Conservation (phyloP, 208 protist genomes). For the Acanthamoeba culbertsoni region DNA sequence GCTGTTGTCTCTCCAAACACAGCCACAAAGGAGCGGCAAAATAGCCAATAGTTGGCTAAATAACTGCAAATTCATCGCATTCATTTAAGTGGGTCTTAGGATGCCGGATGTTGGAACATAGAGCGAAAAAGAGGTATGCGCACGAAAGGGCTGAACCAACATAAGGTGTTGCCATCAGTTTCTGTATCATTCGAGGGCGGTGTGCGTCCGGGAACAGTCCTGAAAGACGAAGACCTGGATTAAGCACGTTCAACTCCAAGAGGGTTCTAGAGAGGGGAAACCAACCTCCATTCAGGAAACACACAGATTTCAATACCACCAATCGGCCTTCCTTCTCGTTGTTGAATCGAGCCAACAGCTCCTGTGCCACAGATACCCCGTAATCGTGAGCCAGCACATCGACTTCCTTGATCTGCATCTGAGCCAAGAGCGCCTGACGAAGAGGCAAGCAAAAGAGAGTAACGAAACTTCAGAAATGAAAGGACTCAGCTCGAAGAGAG, state of each 20-base stretch:
- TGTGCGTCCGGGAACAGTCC: neutral
- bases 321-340: neutral
- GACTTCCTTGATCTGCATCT: neutral
- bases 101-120: neutral
- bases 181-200: neutral
- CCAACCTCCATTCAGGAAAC: neutral
- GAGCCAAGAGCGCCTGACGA: neutral
- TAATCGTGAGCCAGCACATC: neutral
- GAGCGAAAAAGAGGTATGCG: neutral
- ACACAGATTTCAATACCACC: neutral
- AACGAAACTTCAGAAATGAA: neutral
- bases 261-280: neutral
- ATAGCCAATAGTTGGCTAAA: neutral
- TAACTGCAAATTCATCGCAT: neutral
- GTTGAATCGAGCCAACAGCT: neutral
- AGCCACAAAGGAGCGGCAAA: neutral
- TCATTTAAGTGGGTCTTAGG: neutral
- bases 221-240: neutral
- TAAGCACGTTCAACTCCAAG: neutral
- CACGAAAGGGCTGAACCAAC: neutral
- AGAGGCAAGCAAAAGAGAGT: neutral
- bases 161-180: neutral
- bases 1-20: neutral
- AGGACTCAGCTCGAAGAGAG: neutral
- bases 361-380: neutral